These are phyloP conservation scores for Neostapfia colusana DNA, from an alignment of 176 grass and related monocot genomes.

Conservation along the genomic window DNA sequence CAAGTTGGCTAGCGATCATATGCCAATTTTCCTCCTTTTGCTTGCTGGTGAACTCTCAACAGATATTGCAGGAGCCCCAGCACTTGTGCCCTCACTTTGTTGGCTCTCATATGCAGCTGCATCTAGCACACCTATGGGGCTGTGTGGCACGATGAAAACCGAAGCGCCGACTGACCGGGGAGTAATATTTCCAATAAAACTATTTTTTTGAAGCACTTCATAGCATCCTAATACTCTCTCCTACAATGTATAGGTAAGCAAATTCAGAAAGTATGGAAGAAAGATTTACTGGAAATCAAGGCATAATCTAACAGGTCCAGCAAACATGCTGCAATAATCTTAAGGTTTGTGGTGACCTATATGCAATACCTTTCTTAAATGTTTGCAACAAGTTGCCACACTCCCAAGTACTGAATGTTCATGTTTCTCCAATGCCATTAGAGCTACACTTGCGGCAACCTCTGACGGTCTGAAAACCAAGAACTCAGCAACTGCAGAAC, in stretches of 20 bases:
- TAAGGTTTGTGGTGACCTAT: background rate
- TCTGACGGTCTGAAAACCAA: constrained; percentile 60
- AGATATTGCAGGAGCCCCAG: constrained; percentile 30
- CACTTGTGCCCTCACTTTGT: constrained; percentile 42
- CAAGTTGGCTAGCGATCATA: constrained; percentile 18
- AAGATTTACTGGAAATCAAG: constrained; percentile 9
- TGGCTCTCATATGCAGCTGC: constrained; percentile 48
- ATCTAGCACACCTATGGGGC: constrained; percentile 58
- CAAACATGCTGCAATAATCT: background rate
- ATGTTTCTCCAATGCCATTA: constrained; percentile 44
- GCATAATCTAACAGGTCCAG: background rate
- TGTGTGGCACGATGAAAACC: constrained; percentile 34
- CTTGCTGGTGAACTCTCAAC: constrained; percentile 28
- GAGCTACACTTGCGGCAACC: constrained; percentile 53
- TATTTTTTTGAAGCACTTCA: constrained; percentile 46
- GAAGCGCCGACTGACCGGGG: constrained; percentile 11
- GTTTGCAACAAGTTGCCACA: constrained; percentile 38
- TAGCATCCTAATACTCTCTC: constrained; percentile 59
- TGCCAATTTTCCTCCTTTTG: constrained; percentile 70
- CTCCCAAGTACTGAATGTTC: constrained; percentile 42
- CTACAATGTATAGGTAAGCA: constrained; percentile 33
- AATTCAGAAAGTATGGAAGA: background rate
- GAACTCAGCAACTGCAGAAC: constrained; percentile 60
- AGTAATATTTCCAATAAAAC: constrained; percentile 29
- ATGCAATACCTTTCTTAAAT: constrained; percentile 53